Evolutionary conservation across 306 rosid species (phyloP), one percentile per base, ranked within the genome.

Genomic region (Rosa lucieae): DNA sequence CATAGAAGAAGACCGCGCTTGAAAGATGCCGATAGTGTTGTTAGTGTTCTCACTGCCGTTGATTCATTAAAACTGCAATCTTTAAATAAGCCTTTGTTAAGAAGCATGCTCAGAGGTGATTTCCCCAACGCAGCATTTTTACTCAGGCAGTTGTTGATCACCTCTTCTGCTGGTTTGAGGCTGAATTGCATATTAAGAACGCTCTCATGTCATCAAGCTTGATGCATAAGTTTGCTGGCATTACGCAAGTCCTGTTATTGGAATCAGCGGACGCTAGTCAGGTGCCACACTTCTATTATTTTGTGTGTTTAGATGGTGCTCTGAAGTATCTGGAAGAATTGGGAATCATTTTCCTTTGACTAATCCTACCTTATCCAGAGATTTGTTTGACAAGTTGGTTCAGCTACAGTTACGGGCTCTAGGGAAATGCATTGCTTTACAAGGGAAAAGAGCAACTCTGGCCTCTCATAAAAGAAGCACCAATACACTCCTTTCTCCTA

Each of bases 251-350:
- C 83, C 72, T 94, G 88, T 83, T 91, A 80, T 77, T 75, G 61
- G 91, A 91, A 89, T 92, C 90, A 73, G 87, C 70, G 72, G 77
- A 85, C 82, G 86, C 84, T 87, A 79, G 55, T 74, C 91, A 89
- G 62, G 86, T 82, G 51, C 97, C 97, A 26, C 89, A 86, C 49
- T 85, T 89, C 20, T 84, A 80, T 78, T 84, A 85, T 78, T 89
- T 92, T 83, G 89, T 92, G 80, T 89, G 96, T 89, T 79, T 92
- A 72, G 94, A 94, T 77, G 97, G 98, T 80, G 91, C 82, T 86
- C 74, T 87, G 52, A 87, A 88, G 85, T 92, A 81, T 86, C 84
- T 94, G 73, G 92, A 86, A 85, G 97, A 90, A 80, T 66, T 94
- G 92, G 91, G 3, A 80, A 81, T 80, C 88, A 87, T 82, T 89